A percentile compares a stretch with the other conserved stretches of the same genome.
phyloP scores from a whole-genome alignment of 306 rosid species.

The Dalbergia oliveri region DNA sequence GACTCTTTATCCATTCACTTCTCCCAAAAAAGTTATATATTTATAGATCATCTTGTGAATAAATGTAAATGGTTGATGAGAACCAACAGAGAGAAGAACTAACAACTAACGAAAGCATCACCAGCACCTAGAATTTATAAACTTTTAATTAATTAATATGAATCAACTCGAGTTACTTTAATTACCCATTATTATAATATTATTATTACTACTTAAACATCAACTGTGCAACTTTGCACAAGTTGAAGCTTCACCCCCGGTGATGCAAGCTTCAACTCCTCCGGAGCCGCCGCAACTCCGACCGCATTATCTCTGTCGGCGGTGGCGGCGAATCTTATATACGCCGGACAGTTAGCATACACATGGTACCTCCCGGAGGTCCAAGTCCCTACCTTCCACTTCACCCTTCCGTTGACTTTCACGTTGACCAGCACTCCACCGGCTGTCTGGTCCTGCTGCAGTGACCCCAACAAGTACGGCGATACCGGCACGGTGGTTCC shows the following conservation, averaged over 20 bases:
- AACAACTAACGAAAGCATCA: neutral
- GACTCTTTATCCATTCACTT: neutral
- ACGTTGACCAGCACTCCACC: conserved; percentile 61
- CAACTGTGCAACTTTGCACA: conserved; percentile 67
- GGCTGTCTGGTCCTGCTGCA: conserved; percentile 58
- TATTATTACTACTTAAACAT: conserved; percentile 48
- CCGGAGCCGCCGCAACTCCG: conserved; percentile 38
- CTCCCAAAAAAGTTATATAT: neutral
- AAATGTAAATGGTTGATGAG: neutral
- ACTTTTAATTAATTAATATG: no score
- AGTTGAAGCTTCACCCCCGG: conserved; percentile 58
- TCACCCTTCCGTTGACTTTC: conserved; percentile 64
- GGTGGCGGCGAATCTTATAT: conserved; percentile 48
- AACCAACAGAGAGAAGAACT: neutral
- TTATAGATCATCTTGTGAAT: neutral
- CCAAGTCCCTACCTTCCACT: conserved; percentile 90
- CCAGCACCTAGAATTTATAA: no score
- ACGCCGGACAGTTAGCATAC: conserved; percentile 72
- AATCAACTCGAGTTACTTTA: no score
- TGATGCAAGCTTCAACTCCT: neutral
- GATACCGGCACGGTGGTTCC: conserved; percentile 63
- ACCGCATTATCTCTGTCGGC: neutral
- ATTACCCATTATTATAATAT: no score
- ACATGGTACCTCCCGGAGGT: conserved; percentile 68
- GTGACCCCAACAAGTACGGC: conserved; percentile 40